These are phyloP conservation scores for Phyllosticta ampelicida DNA, from an alignment of 2,329 filamentous ascomycete genomes.

Conservation along the genomic window DNA sequence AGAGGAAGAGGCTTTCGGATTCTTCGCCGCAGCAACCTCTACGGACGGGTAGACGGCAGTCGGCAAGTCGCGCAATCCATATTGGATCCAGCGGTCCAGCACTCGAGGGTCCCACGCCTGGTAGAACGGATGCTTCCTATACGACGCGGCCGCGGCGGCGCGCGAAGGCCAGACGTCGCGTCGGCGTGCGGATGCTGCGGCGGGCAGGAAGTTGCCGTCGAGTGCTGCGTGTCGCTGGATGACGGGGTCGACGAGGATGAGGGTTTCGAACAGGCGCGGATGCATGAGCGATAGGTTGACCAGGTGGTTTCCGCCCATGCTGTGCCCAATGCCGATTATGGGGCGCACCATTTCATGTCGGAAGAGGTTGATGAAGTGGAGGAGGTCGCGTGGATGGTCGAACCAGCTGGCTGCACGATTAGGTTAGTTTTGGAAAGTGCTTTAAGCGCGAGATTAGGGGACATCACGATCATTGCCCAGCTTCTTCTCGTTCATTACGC, in stretches of 20 bases:
- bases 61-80: conserved; percentile 66
- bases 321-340: conserved; percentile 77
- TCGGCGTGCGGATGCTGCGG: conserved; percentile 55
- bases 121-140: conserved; percentile 66
- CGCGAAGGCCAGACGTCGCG: conserved; percentile 76
- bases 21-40: not conserved
- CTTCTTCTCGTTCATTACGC: conserved; percentile 61
- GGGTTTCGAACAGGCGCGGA: conserved; percentile 63
- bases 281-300: conserved; percentile 63
- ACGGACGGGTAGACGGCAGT: conserved; percentile 43
- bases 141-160: conserved; percentile 53
- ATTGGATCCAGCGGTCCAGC: conserved; percentile 58
- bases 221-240: conserved; percentile 45
- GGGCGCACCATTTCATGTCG: conserved; percentile 69
- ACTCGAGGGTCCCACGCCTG: conserved; percentile 71
- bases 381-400: conserved; percentile 74
- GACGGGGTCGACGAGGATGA: conserved; percentile 79
- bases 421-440: not conserved
- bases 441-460: not conserved
- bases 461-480: conserved; percentile 80
- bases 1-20: conserved; percentile 1
- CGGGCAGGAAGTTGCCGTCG: conserved; percentile 33
- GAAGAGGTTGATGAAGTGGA: conserved; percentile 77
- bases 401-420: conserved; percentile 59
- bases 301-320: conserved; percentile 71